Base-by-base conservation (phyloP, 2,329 filamentous ascomycete species). In the Aspergillus phoenicis region DNA sequence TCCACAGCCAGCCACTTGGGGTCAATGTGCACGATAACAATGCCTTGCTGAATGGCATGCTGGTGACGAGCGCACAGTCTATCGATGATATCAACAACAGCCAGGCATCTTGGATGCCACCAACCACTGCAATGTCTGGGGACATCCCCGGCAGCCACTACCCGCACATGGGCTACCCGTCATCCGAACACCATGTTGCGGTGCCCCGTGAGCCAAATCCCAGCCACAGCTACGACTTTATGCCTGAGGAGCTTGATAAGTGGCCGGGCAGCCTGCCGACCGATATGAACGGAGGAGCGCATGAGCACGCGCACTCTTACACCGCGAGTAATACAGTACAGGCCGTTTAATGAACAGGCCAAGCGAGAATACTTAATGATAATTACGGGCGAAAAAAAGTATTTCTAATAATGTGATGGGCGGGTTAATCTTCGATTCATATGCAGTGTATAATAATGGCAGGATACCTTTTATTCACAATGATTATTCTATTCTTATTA, bases 221-320 rank as follows among this genome's bases (percentile, higher is more conserved):
- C 4, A 51, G 54, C 61, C 36, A 73, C 68, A 57, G 66, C 47
- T 30, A 51, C n/a, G 47, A 71, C 10, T 71, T 76, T 11, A 75
- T 75, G 8, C 67, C 73, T 0, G 75, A 77, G 43, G 74, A 77
- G 55, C 63, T 77, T 62, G 73, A 75, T 52, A 77, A 76, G 63
- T 60, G 77, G 30, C 75, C 77, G 36, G 72, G 74, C 26, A 70
- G 72, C 17, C 71, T 77, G 57, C 64, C 75, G 38, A 67, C 69
- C 38, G 66, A 68, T 54, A 71, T 77, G 66, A 72, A 77, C 61
- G 73, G 72, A 66, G 65, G 72, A 17, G 71, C 71, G 59, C 70
- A 70, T 55, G 74, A 75, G 57, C 72, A 74, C 70, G 64, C 68
- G 11, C 70, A 62, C 53, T 55, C 68, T 33, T 77, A 77, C 62